Evolutionary conservation across 106 monocot species (phyloP).

Genomic region (Platanthera zijinensis): DNA sequence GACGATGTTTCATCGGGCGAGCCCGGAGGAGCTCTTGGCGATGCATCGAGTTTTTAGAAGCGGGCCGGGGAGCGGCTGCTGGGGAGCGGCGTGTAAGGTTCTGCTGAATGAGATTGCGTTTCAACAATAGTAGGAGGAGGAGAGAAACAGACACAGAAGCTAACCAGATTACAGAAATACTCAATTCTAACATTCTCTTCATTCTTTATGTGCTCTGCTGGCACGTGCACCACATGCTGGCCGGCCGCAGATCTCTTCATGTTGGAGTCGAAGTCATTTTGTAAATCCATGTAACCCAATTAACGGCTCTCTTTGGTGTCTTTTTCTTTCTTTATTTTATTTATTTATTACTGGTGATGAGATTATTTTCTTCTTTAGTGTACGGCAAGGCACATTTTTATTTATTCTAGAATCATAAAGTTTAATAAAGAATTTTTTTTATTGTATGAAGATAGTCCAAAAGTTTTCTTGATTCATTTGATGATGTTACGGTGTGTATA

Average conservation of each 20-base stretch:
- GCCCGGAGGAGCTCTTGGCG: constrained; percentile 10
- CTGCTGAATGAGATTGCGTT: constrained; percentile 4
- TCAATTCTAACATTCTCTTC: not conserved
- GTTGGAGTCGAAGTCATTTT: not conserved
- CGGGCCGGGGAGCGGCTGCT: constrained; percentile 16
- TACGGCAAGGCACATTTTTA: not conserved
- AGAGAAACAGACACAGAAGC: not conserved
- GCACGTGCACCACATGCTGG: not conserved
- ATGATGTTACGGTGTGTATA: no score
- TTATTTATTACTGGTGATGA: not conserved
- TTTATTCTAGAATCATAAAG: not conserved
- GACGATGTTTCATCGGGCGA: not conserved
- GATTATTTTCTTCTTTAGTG: not conserved
- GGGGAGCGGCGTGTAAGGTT: constrained; percentile 17
- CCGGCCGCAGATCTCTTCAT: not conserved
- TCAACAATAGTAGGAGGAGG: not conserved
- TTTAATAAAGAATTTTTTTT: not conserved
- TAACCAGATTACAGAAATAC: not conserved
- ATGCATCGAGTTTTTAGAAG: constrained; percentile 24
- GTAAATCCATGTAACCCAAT: not conserved
- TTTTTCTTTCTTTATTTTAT: not conserved
- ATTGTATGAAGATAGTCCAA: no score
- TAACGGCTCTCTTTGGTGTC: not conserved
- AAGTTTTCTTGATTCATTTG: no score
- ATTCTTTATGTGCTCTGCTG: not conserved